A percentile compares a stretch with the other conserved stretches of the same genome.
phyloP scores from a whole-genome alignment of 148 eudicot genomes.

The Chenopodium berlandieri region DNA sequence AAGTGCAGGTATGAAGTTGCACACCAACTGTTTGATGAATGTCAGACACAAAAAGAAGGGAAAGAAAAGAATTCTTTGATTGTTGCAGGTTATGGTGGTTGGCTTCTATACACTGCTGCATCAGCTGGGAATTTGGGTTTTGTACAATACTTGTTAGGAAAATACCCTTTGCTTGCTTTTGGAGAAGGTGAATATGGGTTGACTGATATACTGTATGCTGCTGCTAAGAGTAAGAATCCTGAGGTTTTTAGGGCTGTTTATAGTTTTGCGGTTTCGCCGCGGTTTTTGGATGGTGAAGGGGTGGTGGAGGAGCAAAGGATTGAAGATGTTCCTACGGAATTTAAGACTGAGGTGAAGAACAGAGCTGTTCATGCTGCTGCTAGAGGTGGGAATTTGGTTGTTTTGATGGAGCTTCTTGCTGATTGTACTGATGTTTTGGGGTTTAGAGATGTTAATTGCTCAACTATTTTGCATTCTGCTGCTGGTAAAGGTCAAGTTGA shows the following conservation, averaged over 20 bases:
- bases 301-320: constrained; percentile 31
- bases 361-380: constrained; percentile 91
- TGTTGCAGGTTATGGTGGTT: constrained; percentile 82
- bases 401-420: constrained; percentile 62
- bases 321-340: constrained; percentile 55
- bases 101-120: constrained; percentile 92
- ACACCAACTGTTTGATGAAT: constrained; percentile 50
- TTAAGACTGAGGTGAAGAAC: constrained; percentile 75
- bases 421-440: constrained; percentile 46
- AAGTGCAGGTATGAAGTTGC: constrained; percentile 69
- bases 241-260: constrained; percentile 71
- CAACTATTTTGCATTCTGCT: constrained; percentile 80
- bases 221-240: constrained; percentile 66
- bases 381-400: constrained; percentile 80
- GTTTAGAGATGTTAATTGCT: constrained; percentile 65
- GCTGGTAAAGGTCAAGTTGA: constrained; percentile 87
- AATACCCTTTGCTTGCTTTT: constrained; percentile 77
- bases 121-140: constrained; percentile 84
- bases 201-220: constrained; percentile 90
- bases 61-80: constrained; percentile 49
- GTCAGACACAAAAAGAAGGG: constrained; percentile 38
- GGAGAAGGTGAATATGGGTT: constrained; percentile 98
- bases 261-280: constrained; percentile 66
- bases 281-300: constrained; percentile 50
- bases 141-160: constrained; percentile 49